Evolutionary conservation across 1,139 yeast genomes (phyloP).

Genomic region (Suhomyces chickasaworum): DNA sequence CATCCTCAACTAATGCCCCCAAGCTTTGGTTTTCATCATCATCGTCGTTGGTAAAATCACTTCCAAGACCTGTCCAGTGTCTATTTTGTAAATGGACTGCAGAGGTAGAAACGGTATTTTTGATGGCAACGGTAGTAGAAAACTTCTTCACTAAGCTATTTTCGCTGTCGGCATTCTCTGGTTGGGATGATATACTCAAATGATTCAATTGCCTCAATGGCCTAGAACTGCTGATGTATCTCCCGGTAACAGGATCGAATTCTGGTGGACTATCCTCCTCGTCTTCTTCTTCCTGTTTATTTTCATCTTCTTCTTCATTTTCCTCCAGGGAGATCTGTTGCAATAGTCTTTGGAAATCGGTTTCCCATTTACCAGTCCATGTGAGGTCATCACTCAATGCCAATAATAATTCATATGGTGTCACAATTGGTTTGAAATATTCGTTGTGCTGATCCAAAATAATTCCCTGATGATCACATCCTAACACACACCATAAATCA

Average conservation of each 20-base stretch:
- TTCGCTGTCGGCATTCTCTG: constrained; percentile 23
- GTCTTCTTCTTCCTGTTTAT: constrained; percentile 17
- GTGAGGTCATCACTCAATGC: constrained; percentile 73
- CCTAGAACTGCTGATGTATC: constrained; percentile 61
- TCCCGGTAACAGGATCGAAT: constrained; percentile 89
- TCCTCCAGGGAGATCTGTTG: constrained; percentile 29
- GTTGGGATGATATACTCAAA: constrained; percentile 52
- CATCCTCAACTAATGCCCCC: constrained; percentile 79
- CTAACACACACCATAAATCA: constrained; percentile 91
- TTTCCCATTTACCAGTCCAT: constrained; percentile 94
- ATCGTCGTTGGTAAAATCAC: constrained; percentile 55
- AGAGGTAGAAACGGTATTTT: constrained; percentile 85
- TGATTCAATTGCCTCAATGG: constrained; percentile 75
- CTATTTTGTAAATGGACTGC: constrained; percentile 74
- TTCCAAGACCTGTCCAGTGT: constrained; percentile 89
- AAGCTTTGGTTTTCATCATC: constrained; percentile 48
- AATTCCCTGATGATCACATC: constrained; percentile 94
- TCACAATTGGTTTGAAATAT: constrained; percentile 85
- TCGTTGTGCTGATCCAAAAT: constrained; percentile 76
- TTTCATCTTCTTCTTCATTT: constrained; percentile 20
- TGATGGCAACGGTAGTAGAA: constrained; percentile 62
- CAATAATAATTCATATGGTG: constrained; percentile 86
- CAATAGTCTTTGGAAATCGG: constrained; percentile 66
- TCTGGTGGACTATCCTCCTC: constrained; percentile 73
- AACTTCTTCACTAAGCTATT: constrained; percentile 55